phyloP scores from a whole-genome alignment of 1,284 basidiomycete genomes.

The Naganishia albida region DNA sequence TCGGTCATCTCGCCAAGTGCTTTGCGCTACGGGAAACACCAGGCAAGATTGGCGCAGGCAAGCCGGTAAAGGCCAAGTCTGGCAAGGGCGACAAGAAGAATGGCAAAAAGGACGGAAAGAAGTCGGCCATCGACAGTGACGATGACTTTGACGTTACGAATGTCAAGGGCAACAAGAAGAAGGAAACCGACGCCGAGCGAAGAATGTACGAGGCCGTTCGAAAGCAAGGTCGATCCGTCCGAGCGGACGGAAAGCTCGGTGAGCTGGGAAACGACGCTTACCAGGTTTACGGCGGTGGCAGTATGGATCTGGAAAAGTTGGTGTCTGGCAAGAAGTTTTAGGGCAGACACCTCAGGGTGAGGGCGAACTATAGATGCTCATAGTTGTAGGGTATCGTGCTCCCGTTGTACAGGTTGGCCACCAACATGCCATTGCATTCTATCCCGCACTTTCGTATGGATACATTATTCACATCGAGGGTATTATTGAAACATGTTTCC shows the following conservation, averaged over 20 bases:
- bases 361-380: constrained; percentile 2
- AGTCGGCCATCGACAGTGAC: constrained; percentile 37
- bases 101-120: constrained; percentile 51
- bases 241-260: constrained; percentile 76
- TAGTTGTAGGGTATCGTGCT: constrained; percentile 8
- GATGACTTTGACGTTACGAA: constrained; percentile 53
- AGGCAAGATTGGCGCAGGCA: constrained; percentile 58
- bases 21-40: constrained; percentile 95
- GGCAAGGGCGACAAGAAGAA: constrained; percentile 55
- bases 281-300: constrained; percentile 67
- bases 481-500: not conserved
- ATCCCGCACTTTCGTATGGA: constrained; percentile 5
- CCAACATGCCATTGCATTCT: not conserved
- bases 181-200: constrained; percentile 65
- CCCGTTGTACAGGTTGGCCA: constrained; percentile 10
- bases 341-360: not conserved
- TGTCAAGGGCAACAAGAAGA: constrained; percentile 45
- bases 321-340: constrained; percentile 40
- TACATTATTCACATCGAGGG: not conserved
- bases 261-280: constrained; percentile 64
- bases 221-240: constrained; percentile 75
- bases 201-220: constrained; percentile 87
- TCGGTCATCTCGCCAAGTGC: constrained; percentile 94
- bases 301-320: constrained; percentile 67
- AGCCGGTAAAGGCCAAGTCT: constrained; percentile 43